These are phyloP conservation scores for Solanum clarkiae DNA, from an alignment of 257 asterid genomes.

Conservation along the genomic window DNA sequence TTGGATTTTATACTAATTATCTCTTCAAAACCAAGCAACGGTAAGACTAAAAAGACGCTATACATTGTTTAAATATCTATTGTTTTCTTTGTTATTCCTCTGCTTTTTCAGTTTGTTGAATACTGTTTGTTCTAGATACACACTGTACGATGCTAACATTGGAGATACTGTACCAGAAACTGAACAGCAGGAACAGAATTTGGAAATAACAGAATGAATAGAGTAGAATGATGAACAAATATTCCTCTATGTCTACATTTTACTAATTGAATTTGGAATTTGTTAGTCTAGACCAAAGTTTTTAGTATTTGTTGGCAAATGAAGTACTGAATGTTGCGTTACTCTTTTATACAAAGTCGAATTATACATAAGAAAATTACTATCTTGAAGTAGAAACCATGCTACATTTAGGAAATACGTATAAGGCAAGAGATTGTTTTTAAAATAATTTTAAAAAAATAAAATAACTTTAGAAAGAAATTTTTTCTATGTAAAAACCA, in stretches of 20 bases:
- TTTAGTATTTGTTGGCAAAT: not conserved
- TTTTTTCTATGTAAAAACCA: not conserved
- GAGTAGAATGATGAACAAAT: not conserved
- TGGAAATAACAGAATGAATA: not conserved
- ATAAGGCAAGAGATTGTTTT: not conserved
- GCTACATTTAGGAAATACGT: not conserved
- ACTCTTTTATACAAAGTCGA: not conserved
- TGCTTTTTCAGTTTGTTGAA: not conserved
- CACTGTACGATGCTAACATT: not conserved
- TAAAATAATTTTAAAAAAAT: not conserved
- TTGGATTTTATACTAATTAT: not conserved
- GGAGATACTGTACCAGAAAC: not conserved
- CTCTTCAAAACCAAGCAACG: not conserved
- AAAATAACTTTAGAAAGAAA: not conserved
- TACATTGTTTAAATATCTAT: not conserved
- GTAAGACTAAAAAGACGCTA: not conserved
- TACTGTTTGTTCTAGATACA: not conserved
- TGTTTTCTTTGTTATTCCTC: too few species aligned
- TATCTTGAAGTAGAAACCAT: not conserved
- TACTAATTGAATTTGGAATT: not conserved
- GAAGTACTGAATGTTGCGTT: not conserved
- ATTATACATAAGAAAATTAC: not conserved
- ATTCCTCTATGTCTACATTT: too few species aligned
- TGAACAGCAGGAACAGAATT: not conserved
- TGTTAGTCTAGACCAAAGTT: not conserved